These are phyloP conservation scores for Nicotiana undulata DNA, from an alignment of 257 asterid species.

Conservation along the genomic window DNA sequence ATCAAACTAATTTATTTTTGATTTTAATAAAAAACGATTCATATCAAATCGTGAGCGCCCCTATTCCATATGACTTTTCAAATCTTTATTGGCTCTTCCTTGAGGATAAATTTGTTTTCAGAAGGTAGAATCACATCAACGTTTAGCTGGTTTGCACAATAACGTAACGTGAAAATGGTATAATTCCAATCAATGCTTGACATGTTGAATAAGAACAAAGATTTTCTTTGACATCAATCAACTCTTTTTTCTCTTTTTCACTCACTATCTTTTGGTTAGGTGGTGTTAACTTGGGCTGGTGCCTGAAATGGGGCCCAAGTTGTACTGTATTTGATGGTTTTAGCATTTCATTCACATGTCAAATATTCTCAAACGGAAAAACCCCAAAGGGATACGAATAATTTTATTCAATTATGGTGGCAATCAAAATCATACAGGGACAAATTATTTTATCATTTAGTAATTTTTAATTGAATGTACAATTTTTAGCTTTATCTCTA, in stretches of 20 bases:
- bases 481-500: too few species aligned
- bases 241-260: neutral
- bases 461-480: too few species aligned
- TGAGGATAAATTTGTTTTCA: neutral
- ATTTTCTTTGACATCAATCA: neutral
- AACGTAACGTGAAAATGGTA: neutral
- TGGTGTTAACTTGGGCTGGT: neutral
- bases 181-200: slow-evolving; percentile 1
- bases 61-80: too few species aligned
- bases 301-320: neutral
- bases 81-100: neutral
- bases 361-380: neutral
- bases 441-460: too few species aligned
- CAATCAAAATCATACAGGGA: too few species aligned
- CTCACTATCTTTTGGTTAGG: neutral
- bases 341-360: neutral
- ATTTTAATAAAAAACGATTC: too few species aligned
- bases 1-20: too few species aligned
- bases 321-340: neutral
- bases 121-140: neutral
- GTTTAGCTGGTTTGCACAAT: neutral
- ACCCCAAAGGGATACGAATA: neutral
- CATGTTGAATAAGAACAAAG: slow-evolving; percentile 11
- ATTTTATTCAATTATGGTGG: neutral
- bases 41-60: too few species aligned